phyloP scores from a whole-genome alignment of 2,329 filamentous ascomycete genomes.

The Talaromyces albobiverticillius region DNA sequence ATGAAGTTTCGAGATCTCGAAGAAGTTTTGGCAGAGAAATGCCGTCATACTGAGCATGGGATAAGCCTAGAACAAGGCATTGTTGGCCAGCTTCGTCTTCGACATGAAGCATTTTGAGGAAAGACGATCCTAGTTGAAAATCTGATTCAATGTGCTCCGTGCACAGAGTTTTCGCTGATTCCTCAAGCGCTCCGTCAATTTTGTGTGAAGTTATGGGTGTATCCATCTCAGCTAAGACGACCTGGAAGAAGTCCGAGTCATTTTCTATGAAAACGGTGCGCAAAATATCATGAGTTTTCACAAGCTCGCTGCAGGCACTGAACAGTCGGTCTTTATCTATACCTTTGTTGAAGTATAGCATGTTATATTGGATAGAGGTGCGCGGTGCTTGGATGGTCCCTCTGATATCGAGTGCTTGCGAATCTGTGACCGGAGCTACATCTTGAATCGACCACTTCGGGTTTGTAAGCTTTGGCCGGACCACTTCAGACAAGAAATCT shows the following conservation, averaged over 20 bases:
- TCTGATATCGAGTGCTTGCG: slow-evolving; percentile 59
- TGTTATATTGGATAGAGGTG: slow-evolving; percentile 36
- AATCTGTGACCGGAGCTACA: slow-evolving; percentile 55
- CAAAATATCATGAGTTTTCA: slow-evolving; percentile 59
- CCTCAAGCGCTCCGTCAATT: neutral
- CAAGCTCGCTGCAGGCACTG: slow-evolving; percentile 42
- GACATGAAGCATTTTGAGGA: neutral
- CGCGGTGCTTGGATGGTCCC: slow-evolving; percentile 58
- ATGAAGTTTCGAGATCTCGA: slow-evolving; percentile 55
- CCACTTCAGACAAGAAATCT: slow-evolving; percentile 42
- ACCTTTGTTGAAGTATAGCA: slow-evolving; percentile 37
- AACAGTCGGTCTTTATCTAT: slow-evolving; percentile 50
- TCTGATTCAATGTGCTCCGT: neutral
- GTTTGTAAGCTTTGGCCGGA: slow-evolving; percentile 51
- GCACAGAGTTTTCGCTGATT: neutral
- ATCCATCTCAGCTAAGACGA: slow-evolving; percentile 53
- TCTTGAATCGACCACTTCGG: slow-evolving; percentile 51
- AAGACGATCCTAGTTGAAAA: slow-evolving; percentile 4
- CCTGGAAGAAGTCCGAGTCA: slow-evolving; percentile 49
- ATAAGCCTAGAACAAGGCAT: slow-evolving; percentile 55
- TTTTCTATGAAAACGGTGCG: slow-evolving; percentile 62
- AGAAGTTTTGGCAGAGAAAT: slow-evolving; percentile 60
- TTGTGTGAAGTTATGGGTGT: slow-evolving; percentile 23
- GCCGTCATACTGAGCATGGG: slow-evolving; percentile 66
- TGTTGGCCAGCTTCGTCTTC: slow-evolving; percentile 24